Conservation (phyloP, 805 yeast genomes). For the Candida schatavii region DNA sequence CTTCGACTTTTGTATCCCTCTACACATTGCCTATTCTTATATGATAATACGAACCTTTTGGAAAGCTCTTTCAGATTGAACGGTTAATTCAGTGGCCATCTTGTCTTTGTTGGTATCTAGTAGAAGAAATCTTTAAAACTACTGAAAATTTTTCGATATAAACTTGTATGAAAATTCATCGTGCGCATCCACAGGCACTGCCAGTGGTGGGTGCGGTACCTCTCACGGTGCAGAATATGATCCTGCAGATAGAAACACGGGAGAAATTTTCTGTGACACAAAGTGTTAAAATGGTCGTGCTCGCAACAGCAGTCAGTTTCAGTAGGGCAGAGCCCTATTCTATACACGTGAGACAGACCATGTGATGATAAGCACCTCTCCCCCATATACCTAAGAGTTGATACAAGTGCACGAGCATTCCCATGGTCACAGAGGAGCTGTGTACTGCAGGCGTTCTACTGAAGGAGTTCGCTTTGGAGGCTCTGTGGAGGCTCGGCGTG, state of each 20-base stretch:
- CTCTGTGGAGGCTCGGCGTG: too few species aligned
- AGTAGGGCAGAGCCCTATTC: neutral
- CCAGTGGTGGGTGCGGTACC: too few species aligned
- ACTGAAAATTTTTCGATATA: slow-evolving; percentile 5
- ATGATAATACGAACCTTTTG: slow-evolving; percentile 82
- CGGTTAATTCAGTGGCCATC: slow-evolving; percentile 99
- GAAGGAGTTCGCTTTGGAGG: too few species aligned
- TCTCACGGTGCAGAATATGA: too few species aligned
- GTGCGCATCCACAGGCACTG: neutral
- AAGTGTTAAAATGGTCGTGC: neutral
- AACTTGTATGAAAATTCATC: neutral
- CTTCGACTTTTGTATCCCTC: neutral
- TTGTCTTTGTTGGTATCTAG: slow-evolving; percentile 26
- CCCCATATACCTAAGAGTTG: too few species aligned
- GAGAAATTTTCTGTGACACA: slow-evolving; percentile 1
- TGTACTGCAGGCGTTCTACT: too few species aligned
- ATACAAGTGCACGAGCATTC: too few species aligned
- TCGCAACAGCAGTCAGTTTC: neutral
- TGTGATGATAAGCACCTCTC: too few species aligned
- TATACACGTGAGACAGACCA: too few species aligned
- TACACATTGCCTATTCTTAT: too few species aligned
- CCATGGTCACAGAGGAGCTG: too few species aligned
- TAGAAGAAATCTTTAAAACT: neutral
- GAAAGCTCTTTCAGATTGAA: slow-evolving; percentile 99
- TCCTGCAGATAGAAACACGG: neutral